Percentiles rank a stretch among this genome's conserved stretches.
Evolutionary conservation across 2,329 filamentous ascomycete genomes (phyloP).

Genomic region (Cladosporium halotolerans): DNA sequence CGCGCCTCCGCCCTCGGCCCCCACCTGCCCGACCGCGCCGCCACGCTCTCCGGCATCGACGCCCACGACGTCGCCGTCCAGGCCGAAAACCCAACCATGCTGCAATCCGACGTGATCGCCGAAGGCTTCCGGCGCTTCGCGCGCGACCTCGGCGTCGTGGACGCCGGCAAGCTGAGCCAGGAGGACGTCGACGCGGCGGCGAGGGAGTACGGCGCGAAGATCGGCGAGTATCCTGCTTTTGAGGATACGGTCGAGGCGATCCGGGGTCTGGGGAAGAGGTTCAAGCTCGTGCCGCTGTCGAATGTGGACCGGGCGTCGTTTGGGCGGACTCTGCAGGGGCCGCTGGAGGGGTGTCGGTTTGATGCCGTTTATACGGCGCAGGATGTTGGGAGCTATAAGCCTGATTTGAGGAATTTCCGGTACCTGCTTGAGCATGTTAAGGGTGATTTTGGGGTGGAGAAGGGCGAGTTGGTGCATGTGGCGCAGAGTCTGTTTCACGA

Average conservation of each 20-base stretch:
- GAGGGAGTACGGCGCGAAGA: constrained; percentile 45
- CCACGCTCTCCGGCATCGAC: constrained; percentile 39
- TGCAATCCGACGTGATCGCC: constrained; percentile 51
- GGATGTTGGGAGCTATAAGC: constrained; percentile 68
- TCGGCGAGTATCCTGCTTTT: constrained; percentile 53
- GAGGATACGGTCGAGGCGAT: constrained; percentile 52
- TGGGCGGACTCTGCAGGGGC: constrained; percentile 40
- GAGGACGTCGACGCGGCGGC: constrained; percentile 36
- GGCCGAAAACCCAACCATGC: constrained; percentile 47
- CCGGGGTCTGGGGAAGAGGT: constrained; percentile 42
- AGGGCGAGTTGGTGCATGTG: constrained; percentile 57
- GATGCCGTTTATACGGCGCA: constrained; percentile 64
- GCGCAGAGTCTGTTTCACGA: constrained; percentile 63
- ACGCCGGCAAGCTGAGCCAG: constrained; percentile 45
- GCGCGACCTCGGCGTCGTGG: constrained; percentile 38
- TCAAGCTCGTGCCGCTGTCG: constrained; percentile 55
- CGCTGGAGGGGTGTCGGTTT: constrained; percentile 51
- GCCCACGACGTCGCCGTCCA: constrained; percentile 48
- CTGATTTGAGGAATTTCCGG: constrained; percentile 56
- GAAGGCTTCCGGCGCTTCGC: constrained; percentile 28
- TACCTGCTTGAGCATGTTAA: constrained; percentile 54
- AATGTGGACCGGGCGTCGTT: constrained; percentile 55
- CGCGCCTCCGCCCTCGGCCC: constrained; percentile 42
- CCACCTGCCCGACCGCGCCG: constrained; percentile 39
- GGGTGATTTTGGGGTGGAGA: constrained; percentile 51